These are phyloP conservation scores for Castanea crenata DNA, from an alignment of 306 rosid species.

Conservation along the genomic window DNA sequence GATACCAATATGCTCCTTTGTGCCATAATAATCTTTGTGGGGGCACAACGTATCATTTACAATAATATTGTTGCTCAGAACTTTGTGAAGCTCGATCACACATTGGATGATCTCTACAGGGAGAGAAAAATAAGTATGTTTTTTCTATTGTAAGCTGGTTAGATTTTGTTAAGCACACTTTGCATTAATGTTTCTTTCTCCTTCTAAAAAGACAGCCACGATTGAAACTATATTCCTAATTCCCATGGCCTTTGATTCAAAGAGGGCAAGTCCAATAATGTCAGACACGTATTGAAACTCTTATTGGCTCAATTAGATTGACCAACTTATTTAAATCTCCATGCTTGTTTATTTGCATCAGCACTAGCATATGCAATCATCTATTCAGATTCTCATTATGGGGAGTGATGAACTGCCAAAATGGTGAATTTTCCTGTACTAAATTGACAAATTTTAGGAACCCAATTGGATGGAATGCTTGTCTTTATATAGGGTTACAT, in stretches of 20 bases:
- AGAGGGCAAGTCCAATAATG: neutral
- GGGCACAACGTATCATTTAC: conserved; percentile 14
- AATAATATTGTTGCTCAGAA: neutral
- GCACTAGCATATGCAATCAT: neutral
- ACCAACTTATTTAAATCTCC: too few species aligned
- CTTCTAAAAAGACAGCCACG: neutral
- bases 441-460: neutral
- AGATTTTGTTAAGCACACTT: neutral
- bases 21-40: conserved; percentile 4
- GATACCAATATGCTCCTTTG: conserved; percentile 22
- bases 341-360: neutral
- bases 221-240: neutral
- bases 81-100: neutral
- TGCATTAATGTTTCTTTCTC: neutral
- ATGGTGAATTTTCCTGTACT: neutral
- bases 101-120: neutral
- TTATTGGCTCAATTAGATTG: neutral
- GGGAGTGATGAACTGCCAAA: neutral
- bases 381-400: neutral
- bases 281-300: neutral
- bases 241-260: neutral
- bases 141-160: neutral
- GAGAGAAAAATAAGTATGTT: neutral
- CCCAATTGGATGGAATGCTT: neutral
- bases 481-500: neutral